Conservation (phyloP, 345 rosid species). For the Eucalyptus sp. region DNA sequence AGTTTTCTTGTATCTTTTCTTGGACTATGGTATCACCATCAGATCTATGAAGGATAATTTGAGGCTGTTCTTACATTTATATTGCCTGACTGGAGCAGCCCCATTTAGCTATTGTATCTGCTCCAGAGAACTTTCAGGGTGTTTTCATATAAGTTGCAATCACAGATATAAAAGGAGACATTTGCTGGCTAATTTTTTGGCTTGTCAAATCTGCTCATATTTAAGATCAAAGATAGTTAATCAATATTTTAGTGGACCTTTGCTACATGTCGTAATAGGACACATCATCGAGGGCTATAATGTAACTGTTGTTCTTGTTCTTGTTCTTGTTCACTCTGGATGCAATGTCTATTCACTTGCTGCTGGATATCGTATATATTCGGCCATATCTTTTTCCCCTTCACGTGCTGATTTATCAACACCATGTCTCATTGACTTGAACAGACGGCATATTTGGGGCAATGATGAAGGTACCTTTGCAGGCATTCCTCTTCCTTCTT, state of each 20-base stretch:
- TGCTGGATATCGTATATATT: neutral
- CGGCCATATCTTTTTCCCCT: neutral
- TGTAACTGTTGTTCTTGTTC: neutral
- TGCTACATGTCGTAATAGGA: neutral
- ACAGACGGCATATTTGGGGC: conserved; percentile 82
- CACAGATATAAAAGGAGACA: neutral
- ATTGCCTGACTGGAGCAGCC: fast-evolving
- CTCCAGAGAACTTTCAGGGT: neutral
- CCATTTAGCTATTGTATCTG: neutral
- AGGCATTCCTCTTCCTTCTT: neutral
- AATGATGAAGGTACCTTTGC: conserved; percentile 61
- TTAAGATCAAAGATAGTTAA: neutral
- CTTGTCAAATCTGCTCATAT: neutral
- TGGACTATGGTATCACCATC: neutral
- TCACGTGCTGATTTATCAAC: neutral
- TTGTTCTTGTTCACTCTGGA: neutral
- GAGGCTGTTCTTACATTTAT: neutral
- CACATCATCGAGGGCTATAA: neutral
- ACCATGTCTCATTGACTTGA: neutral
- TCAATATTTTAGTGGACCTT: neutral
- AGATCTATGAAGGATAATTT: fast-evolving
- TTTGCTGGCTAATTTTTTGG: neutral
- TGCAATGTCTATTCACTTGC: neutral
- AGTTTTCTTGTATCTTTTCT: neutral
- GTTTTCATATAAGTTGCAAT: neutral